phyloP scores from a whole-genome alignment of 805 yeast genomes.

The Saccharomycopsis malanga region DNA sequence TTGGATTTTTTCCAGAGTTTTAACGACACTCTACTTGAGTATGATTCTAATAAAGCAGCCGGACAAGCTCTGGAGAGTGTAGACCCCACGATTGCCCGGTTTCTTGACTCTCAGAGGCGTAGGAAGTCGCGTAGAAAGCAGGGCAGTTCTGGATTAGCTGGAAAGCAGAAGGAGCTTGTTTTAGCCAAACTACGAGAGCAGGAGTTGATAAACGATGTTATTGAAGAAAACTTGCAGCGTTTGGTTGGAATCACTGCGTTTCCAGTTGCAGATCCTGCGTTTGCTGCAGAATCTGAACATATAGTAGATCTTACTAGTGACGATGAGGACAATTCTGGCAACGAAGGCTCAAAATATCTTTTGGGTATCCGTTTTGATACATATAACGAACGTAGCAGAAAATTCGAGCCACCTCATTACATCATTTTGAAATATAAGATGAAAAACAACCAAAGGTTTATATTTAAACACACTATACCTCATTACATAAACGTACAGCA shows the following conservation, averaged over 20 bases:
- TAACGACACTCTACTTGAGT: not conserved
- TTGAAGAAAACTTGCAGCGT: not conserved
- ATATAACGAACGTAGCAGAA: not conserved
- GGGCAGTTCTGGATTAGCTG: not conserved
- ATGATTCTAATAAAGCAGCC: not conserved
- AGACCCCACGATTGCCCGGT: not conserved
- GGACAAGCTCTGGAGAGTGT: no score
- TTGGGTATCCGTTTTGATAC: not conserved
- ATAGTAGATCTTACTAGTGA: not conserved
- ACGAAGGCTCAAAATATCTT: not conserved
- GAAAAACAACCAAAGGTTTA: not conserved
- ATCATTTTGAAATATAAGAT: not conserved
- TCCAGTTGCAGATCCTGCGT: not conserved
- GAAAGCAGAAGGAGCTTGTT: not conserved
- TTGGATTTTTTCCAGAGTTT: not conserved
- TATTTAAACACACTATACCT: not conserved
- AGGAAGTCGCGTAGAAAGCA: not conserved
- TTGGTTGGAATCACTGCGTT: not conserved
- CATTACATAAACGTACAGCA: not conserved
- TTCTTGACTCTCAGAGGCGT: not conserved
- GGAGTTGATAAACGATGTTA: not conserved
- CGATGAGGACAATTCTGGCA: not conserved
- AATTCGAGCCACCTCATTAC: not conserved
- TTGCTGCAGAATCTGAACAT: not conserved
- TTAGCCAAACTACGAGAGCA: not conserved